phyloP scores from a whole-genome alignment of 805 yeast species.

The Babjeviella inositovora region DNA sequence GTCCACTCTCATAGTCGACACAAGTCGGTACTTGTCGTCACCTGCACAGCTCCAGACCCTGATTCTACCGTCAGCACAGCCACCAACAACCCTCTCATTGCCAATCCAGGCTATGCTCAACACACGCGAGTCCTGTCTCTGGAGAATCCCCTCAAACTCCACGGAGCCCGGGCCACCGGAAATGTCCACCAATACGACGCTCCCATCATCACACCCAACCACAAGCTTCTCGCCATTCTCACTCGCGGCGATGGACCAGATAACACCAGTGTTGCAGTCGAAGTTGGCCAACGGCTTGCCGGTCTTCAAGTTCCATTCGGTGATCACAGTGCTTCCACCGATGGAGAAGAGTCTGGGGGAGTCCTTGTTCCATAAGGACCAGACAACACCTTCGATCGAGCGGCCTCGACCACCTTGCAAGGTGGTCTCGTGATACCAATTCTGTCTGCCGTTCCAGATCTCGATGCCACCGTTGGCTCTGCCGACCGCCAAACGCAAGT shows the following conservation, averaged over 20 bases:
- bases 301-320: slow-evolving; percentile 80
- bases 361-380: slow-evolving; percentile 42
- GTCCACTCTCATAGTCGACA: slow-evolving; percentile 84
- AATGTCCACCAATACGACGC: slow-evolving; percentile 72
- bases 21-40: slow-evolving; percentile 42
- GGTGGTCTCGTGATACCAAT: slow-evolving; percentile 67
- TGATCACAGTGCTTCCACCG: slow-evolving; percentile 82
- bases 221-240: slow-evolving; percentile 49
- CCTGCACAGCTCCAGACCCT: slow-evolving; percentile 57
- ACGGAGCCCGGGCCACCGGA: slow-evolving; percentile 74
- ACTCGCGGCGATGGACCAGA: slow-evolving; percentile 75
- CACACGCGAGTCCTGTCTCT: slow-evolving; percentile 73
- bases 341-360: slow-evolving; percentile 67
- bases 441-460: slow-evolving; percentile 77
- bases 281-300: slow-evolving; percentile 61
- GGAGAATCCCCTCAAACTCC: slow-evolving; percentile 62
- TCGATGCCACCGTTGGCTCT: slow-evolving; percentile 91
- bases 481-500: slow-evolving; percentile 76
- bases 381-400: slow-evolving; percentile 78
- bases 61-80: slow-evolving; percentile 89
- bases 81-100: slow-evolving; percentile 60
- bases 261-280: slow-evolving; percentile 86
- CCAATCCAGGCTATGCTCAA: slow-evolving; percentile 65
- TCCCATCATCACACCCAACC: slow-evolving; percentile 92
- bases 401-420: slow-evolving; percentile 72